Percentiles rank a stretch among this genome's conserved stretches.
Conservation (phyloP, 441 rosid species). For the Adansonia gregorii region DNA sequence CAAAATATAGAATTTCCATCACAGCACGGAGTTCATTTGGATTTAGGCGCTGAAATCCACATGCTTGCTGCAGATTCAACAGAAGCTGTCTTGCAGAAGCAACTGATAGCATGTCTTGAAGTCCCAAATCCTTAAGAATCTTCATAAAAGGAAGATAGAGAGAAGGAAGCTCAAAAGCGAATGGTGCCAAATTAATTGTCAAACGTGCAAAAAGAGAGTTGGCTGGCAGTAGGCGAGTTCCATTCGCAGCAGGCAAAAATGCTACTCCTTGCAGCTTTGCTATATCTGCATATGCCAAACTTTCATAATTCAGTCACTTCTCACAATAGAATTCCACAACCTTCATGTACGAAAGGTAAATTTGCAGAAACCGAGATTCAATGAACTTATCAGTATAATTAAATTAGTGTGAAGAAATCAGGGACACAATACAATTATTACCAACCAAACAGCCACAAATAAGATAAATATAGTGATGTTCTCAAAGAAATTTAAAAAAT, state of each 20-base stretch:
- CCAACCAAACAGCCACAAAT: background rate
- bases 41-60: slow-evolving; percentile 91
- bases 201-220: slow-evolving; percentile 83
- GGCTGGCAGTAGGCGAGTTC: slow-evolving; percentile 88
- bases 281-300: slow-evolving; percentile 56
- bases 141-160: slow-evolving; percentile 80
- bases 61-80: slow-evolving; percentile 70
- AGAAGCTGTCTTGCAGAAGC: slow-evolving; percentile 78
- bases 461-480: background rate
- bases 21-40: slow-evolving; percentile 99
- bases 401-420: slow-evolving; percentile 3
- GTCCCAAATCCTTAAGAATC: slow-evolving; percentile 90
- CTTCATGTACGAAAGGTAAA: slow-evolving; percentile 13
- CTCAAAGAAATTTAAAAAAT: background rate
- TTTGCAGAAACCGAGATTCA: slow-evolving; percentile 1
- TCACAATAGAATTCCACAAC: background rate
- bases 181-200: slow-evolving; percentile 86
- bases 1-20: slow-evolving; percentile 81
- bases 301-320: slow-evolving; percentile 18
- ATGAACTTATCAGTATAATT: slow-evolving; percentile 3
- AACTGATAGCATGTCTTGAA: slow-evolving; percentile 77
- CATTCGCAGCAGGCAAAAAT: slow-evolving; percentile 95
- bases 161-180: slow-evolving; percentile 94
- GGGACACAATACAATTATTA: background rate
- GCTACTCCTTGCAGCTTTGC: slow-evolving; percentile 76